These are phyloP conservation scores for Platanthera guangdongensis DNA, from an alignment of 106 monocot species.

Conservation along the genomic window DNA sequence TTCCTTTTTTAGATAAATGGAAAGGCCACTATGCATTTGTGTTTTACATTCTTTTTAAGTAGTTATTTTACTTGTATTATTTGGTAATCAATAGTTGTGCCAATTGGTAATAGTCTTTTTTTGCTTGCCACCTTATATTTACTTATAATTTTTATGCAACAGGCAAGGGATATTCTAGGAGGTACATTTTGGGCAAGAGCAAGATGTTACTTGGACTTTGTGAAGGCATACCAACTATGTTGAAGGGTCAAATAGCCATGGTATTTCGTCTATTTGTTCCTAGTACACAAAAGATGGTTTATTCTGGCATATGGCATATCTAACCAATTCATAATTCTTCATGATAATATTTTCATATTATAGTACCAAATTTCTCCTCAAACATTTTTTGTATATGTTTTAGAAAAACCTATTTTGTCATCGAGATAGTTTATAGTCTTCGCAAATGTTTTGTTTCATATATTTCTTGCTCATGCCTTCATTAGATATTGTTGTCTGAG, in stretches of 20 bases:
- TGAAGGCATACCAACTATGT: constrained; percentile 91
- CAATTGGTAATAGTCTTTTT: background rate
- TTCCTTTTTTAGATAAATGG: background rate
- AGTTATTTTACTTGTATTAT: background rate
- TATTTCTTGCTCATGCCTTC: background rate
- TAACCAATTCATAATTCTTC: background rate
- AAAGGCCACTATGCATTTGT: background rate
- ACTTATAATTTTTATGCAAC: constrained; percentile 14
- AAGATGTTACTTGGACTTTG: constrained; percentile 80
- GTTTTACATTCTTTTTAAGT: background rate
- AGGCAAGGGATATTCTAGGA: constrained; percentile 80
- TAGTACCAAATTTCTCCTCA: background rate
- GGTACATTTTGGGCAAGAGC: constrained; percentile 82
- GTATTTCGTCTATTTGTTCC: constrained; percentile 24
- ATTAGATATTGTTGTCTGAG: background rate
- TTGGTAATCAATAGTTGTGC: background rate
- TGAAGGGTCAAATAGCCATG: constrained; percentile 85
- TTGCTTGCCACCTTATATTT: constrained; percentile 4
- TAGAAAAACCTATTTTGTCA: background rate
- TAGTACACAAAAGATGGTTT: background rate
- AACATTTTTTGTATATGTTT: background rate
- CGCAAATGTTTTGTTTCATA: background rate
- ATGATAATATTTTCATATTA: background rate
- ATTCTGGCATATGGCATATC: background rate
- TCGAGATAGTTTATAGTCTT: background rate